phyloP scores from a whole-genome alignment of 495 filamentous ascomycete genomes.

The Tuber calosporum region DNA sequence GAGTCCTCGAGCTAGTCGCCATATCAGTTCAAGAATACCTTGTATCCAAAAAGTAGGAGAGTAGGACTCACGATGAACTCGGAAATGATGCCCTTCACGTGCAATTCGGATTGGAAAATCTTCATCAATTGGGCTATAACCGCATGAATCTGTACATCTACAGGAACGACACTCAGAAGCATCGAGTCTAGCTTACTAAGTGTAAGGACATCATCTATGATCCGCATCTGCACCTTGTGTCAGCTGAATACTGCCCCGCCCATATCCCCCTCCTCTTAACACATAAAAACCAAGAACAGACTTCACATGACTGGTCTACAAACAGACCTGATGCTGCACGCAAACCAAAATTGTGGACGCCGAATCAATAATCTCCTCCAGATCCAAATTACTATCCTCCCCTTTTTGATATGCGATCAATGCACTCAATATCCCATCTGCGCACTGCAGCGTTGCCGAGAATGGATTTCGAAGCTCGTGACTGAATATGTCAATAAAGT shows the following conservation, averaged over 20 bases:
- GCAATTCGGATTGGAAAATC: constrained; percentile 37
- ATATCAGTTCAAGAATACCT: constrained; percentile 1
- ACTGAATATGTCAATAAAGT: constrained; percentile 83
- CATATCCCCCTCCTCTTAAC: constrained; percentile 1
- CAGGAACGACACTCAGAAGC: constrained; percentile 60
- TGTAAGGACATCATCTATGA: constrained; percentile 67
- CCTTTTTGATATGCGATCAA: constrained; percentile 27
- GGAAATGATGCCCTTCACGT: constrained; percentile 26
- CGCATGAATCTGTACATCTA: constrained; percentile 59
- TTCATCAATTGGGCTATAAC: constrained; percentile 50
- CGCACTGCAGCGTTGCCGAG: constrained; percentile 72
- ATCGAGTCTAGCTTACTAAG: constrained; percentile 72
- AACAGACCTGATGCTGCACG: constrained; percentile 58
- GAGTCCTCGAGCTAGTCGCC: constrained; percentile 29
- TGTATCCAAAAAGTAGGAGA: background rate
- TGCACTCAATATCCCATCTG: constrained; percentile 58
- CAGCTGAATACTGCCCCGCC: constrained; percentile 4
- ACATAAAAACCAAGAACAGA: constrained; percentile 18
- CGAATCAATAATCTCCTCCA: constrained; percentile 59
- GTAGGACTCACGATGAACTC: constrained; percentile 20
- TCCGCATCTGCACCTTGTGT: constrained; percentile 51
- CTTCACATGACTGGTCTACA: constrained; percentile 15
- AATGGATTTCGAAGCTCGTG: constrained; percentile 86
- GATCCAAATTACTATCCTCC: constrained; percentile 18
- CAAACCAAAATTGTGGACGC: constrained; percentile 70